Conservation (phyloP, 1,284 basidiomycete genomes). For the Athelia psychrophila region DNA sequence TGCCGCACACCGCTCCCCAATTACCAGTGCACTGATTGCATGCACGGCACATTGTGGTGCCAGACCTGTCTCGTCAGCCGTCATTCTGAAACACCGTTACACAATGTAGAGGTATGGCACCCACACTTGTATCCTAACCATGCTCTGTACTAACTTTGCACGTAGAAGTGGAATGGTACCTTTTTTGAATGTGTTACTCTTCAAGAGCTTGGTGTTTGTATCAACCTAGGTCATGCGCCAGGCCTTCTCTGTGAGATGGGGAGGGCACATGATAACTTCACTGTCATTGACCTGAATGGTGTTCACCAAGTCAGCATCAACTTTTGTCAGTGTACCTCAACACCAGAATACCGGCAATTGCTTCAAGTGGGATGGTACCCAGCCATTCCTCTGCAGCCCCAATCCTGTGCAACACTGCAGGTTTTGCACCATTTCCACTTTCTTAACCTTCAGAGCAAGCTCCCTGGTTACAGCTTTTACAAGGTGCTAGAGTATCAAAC, state of each 20-base stretch:
- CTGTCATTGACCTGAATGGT: neutral
- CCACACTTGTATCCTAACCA: too few species aligned
- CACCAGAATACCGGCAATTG: conserved; percentile 8
- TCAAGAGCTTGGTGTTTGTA: neutral
- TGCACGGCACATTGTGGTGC: too few species aligned
- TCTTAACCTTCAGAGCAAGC: conserved; percentile 11
- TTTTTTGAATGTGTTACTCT: too few species aligned
- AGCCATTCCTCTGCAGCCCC: conserved; percentile 12
- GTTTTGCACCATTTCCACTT: conserved; percentile 15
- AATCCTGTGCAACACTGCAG: conserved; percentile 14
- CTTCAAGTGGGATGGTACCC: conserved; percentile 16
- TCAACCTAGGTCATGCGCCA: conserved; percentile 10
- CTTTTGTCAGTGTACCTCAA: conserved; percentile 14
- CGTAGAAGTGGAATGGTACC: too few species aligned
- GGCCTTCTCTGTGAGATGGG: neutral
- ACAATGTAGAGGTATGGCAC: too few species aligned
- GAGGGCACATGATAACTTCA: neutral
- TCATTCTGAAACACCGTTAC: too few species aligned
- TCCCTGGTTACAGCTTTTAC: conserved; percentile 12
- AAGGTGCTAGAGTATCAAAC: conserved; percentile 8
- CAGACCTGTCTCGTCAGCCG: too few species aligned
- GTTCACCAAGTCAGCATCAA: conserved; percentile 7
- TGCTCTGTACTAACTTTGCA: neutral
- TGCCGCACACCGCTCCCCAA: too few species aligned
- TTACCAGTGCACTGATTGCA: too few species aligned